Evolutionary conservation across 2,329 filamentous ascomycete genomes (phyloP).

Genomic region (Amphichorda felina): DNA sequence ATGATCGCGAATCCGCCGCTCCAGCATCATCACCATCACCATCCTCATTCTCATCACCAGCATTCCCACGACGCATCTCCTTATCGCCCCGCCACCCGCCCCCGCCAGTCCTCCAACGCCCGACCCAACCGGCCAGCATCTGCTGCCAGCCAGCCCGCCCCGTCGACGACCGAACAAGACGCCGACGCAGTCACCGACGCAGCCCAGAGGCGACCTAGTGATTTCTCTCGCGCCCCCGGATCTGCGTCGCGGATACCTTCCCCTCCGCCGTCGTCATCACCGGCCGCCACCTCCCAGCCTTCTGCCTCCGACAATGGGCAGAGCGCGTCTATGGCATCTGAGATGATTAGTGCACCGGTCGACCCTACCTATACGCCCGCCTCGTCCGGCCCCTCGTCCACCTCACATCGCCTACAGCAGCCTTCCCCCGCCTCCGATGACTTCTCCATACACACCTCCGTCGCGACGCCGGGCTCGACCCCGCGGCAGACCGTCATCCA

Average conservation of each 20-base stretch:
- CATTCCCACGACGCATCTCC: conserved; percentile 16
- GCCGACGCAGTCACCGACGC: conserved; percentile 2
- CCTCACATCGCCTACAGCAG: conserved; percentile 14
- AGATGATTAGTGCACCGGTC: conserved; percentile 8
- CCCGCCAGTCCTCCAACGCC: conserved; percentile 4
- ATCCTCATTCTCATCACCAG: conserved; percentile 15
- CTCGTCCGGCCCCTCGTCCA: too few species aligned
- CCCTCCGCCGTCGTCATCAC: conserved; percentile 41
- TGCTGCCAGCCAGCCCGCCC: background rate
- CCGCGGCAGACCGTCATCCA: conserved; percentile 47
- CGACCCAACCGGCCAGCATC: conserved; percentile 4
- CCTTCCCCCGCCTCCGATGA: conserved; percentile 24
- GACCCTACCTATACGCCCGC: conserved; percentile 1
- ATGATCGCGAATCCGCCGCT: conserved; percentile 46
- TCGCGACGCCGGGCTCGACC: conserved; percentile 6
- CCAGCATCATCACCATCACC: conserved; percentile 31
- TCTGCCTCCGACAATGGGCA: conserved; percentile 27
- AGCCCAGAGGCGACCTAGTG: background rate
- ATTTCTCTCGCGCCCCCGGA: conserved; percentile 16
- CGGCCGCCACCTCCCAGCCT: conserved; percentile 24
- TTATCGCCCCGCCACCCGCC: conserved; percentile 8
- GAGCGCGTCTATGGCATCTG: conserved; percentile 36
- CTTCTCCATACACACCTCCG: conserved; percentile 16
- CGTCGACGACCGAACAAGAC: background rate
- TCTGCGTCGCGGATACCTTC: conserved; percentile 39